Conservation (phyloP, 192 early-diverging fungal genomes). For the Podila horticola region DNA sequence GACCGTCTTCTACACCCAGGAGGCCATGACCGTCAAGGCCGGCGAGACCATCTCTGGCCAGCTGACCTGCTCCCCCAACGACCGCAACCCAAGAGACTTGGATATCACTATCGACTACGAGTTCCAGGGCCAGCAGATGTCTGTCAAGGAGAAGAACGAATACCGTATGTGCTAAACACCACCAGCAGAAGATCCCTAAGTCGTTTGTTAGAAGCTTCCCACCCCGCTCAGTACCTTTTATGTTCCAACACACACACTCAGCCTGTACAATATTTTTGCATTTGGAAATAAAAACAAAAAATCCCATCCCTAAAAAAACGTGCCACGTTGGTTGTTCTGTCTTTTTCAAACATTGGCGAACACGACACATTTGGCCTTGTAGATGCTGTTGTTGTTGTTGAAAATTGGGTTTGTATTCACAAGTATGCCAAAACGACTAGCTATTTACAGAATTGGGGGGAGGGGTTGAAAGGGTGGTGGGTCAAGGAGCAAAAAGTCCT, state of each 20-base stretch:
- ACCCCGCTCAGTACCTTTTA: not conserved
- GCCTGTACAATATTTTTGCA: too few species aligned
- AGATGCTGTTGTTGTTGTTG: too few species aligned
- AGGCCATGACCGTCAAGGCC: slow-evolving; percentile 77
- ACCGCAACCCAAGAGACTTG: slow-evolving; percentile 90
- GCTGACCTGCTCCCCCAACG: slow-evolving; percentile 71
- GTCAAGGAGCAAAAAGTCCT: not conserved
- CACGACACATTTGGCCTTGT: too few species aligned
- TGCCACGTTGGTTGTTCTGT: too few species aligned
- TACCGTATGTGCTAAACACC: slow-evolving; percentile 53
- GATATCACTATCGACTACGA: slow-evolving; percentile 82
- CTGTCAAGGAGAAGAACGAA: slow-evolving; percentile 53
- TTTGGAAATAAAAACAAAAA: too few species aligned
- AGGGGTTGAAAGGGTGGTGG: not conserved
- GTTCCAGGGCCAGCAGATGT: slow-evolving; percentile 46
- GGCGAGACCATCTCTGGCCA: slow-evolving; percentile 79
- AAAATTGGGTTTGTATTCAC: too few species aligned
- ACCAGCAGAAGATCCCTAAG: not conserved
- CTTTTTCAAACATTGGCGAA: too few species aligned
- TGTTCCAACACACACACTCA: not conserved
- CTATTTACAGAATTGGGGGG: not conserved
- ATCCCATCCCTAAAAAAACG: too few species aligned
- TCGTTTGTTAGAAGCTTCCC: not conserved
- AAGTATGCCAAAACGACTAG: not conserved
- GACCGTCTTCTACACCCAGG: slow-evolving; percentile 84